Evolutionary conservation across 176 grass and related monocot genomes (phyloP).

Genomic region (Phragmites australis): DNA sequence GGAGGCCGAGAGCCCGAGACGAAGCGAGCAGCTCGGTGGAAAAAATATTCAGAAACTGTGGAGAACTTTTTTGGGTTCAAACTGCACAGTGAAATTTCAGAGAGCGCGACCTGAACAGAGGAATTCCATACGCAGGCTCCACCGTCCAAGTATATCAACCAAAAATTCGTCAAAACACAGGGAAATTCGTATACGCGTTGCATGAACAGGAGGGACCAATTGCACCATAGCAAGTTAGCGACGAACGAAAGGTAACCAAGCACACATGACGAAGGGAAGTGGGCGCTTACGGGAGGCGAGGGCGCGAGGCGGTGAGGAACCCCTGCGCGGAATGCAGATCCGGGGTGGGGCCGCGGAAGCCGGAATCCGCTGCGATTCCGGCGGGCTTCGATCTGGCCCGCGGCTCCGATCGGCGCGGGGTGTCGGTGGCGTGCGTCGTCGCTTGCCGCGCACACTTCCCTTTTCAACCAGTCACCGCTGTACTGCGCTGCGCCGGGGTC

Average conservation of each 20-base stretch:
- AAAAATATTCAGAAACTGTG: not conserved
- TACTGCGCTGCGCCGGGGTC: not conserved
- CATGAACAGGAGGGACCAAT: not conserved
- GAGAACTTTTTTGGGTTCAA: not conserved
- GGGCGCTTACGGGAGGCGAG: constrained; percentile 33
- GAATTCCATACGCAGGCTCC: not conserved
- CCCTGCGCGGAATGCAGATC: constrained; percentile 49
- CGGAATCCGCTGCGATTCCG: constrained; percentile 34
- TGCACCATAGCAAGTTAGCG: not conserved
- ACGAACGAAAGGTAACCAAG: not conserved
- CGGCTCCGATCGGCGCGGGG: constrained; percentile 39
- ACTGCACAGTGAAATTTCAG: constrained; percentile 39
- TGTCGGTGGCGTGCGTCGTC: constrained; percentile 25
- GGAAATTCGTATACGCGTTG: not conserved
- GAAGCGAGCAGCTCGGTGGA: not conserved
- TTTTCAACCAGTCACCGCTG: constrained; percentile 16
- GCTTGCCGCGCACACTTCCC: constrained; percentile 44
- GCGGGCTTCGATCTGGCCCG: constrained; percentile 40
- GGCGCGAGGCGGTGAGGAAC: not conserved
- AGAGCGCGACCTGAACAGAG: not conserved
- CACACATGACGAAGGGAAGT: not conserved
- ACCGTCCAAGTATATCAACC: not conserved
- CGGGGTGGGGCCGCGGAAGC: constrained; percentile 20
- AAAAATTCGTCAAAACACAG: not conserved
- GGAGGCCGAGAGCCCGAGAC: not conserved